phyloP scores from a whole-genome alignment of 306 rosid species.

The Clitoria ternatea region DNA sequence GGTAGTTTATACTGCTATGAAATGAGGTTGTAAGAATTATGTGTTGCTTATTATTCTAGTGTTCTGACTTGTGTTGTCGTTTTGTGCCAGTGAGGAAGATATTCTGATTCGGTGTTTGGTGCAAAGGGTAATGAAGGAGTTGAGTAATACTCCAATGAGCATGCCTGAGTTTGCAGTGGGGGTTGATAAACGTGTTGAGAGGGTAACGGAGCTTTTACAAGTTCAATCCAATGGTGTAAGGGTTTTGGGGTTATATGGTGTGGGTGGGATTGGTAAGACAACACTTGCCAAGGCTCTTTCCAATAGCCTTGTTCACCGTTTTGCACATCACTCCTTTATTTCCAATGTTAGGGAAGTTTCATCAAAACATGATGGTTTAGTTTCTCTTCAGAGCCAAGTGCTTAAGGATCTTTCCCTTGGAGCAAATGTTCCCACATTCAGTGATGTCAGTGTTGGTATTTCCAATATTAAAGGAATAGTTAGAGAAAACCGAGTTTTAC shows the following conservation, averaged over 20 bases:
- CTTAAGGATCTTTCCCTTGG: conserved; percentile 16
- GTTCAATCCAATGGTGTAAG: conserved; percentile 31
- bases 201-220: conserved; percentile 25
- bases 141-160: conserved; percentile 37
- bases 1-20: no score
- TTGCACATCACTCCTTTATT: conserved; percentile 43
- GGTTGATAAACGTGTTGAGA: conserved; percentile 35
- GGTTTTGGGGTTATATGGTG: conserved; percentile 53
- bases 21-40: no score
- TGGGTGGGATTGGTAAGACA: conserved; percentile 73
- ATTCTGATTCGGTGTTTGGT: conserved; percentile 25
- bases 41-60: no score
- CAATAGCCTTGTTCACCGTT: conserved; percentile 39
- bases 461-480: conserved; percentile 11
- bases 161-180: conserved; percentile 48
- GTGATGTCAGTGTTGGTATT: conserved; percentile 19
- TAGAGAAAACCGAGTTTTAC: conserved; percentile 33
- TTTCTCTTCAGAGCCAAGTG: conserved; percentile 38
- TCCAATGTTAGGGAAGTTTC: conserved; percentile 43
- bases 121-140: conserved; percentile 29
- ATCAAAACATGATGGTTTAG: conserved; percentile 31
- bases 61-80: no score
- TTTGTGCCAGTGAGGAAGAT: conserved; percentile 21
- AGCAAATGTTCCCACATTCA: background rate
- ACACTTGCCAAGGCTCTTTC: conserved; percentile 60